phyloP scores from a whole-genome alignment of 345 rosid species.

The Kandelia obovata region DNA sequence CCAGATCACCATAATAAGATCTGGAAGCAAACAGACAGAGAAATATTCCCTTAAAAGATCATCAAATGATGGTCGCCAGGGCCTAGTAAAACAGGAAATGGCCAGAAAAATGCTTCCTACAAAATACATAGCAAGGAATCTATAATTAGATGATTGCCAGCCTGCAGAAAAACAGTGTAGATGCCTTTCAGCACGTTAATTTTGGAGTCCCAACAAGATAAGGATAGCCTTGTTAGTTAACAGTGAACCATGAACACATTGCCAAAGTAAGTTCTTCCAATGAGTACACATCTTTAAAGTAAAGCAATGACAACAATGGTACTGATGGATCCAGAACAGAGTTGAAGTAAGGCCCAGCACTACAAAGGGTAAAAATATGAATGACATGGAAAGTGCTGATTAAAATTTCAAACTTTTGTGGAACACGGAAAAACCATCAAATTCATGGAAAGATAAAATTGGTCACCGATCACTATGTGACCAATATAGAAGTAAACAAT shows the following conservation, averaged over 20 bases:
- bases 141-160: background rate
- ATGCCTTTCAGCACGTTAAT: background rate
- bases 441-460: no score
- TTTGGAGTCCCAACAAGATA: no score
- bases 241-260: no score
- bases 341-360: background rate
- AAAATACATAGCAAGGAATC: background rate
- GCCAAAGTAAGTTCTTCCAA: no score
- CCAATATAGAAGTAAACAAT: background rate
- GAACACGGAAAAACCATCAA: background rate
- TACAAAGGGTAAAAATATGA: background rate
- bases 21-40: background rate
- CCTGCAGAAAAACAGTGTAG: background rate
- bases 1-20: background rate
- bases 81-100: background rate
- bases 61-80: background rate
- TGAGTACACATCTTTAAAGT: no score
- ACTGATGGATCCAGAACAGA: background rate
- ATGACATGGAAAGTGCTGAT: background rate
- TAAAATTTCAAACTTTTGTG: background rate
- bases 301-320: background rate
- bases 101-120: conserved; percentile 2
- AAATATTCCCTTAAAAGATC: background rate
- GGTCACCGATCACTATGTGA: background rate
- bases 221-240: no score